Conservation (phyloP, 2,329 filamentous ascomycete species). For the Lachnellula subtilissima region DNA sequence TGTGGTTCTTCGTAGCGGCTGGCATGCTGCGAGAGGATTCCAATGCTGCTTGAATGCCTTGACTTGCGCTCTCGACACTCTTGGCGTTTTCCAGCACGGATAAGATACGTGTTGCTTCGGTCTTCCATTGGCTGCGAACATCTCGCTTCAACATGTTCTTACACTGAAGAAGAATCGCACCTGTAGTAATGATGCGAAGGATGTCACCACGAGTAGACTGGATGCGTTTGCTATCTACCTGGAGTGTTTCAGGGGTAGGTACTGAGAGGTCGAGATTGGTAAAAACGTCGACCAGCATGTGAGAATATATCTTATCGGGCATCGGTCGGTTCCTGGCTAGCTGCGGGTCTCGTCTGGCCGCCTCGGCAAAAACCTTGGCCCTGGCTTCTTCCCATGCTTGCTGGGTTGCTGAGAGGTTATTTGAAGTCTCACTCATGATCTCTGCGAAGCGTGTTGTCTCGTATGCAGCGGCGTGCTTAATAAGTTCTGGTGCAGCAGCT, state of each 20-base stretch:
- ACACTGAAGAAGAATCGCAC: conserved; percentile 70
- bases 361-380: conserved; percentile 60
- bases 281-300: conserved; percentile 70
- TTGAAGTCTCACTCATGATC: conserved; percentile 54
- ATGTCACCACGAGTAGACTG: conserved; percentile 51
- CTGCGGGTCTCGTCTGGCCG: conserved; percentile 62
- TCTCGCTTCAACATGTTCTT: conserved; percentile 82
- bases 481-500: conserved; percentile 64
- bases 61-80: conserved; percentile 43
- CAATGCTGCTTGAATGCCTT: conserved; percentile 58
- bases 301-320: conserved; percentile 67
- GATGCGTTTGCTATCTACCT: conserved; percentile 63
- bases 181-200: conserved; percentile 65
- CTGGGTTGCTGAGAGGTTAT: conserved; percentile 54
- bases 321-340: conserved; percentile 59
- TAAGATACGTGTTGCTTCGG: conserved; percentile 67
- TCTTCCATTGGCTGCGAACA: conserved; percentile 72
- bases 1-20: conserved; percentile 53
- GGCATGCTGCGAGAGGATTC: conserved; percentile 62
- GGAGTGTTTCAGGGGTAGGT: conserved; percentile 67
- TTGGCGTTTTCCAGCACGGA: conserved; percentile 58
- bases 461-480: conserved; percentile 67
- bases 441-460: conserved; percentile 68
- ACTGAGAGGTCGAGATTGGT: conserved; percentile 57
- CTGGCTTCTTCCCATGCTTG: conserved; percentile 62